A percentile compares a stretch with the other conserved stretches of the same genome.
Conservation (phyloP, 495 filamentous ascomycete species). For the Aspergillus campestris region DNA sequence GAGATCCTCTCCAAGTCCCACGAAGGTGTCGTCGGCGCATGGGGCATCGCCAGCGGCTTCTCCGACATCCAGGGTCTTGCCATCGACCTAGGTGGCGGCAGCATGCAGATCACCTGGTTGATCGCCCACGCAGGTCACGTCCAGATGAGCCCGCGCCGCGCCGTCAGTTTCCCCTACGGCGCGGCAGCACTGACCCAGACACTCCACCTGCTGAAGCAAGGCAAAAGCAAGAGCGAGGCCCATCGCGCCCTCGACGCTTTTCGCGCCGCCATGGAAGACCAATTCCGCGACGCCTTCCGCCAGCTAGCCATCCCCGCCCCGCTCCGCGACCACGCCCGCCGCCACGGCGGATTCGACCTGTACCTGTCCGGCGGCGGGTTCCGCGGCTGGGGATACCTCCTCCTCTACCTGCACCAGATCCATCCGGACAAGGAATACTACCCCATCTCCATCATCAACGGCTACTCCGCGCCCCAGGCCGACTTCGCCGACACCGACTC, state of each 20-base stretch:
- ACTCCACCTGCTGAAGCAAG: conserved; percentile 41
- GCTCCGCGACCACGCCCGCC: conserved; percentile 32
- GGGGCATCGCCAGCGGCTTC: conserved; percentile 75
- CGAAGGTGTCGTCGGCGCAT: conserved; percentile 74
- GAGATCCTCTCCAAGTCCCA: conserved; percentile 67
- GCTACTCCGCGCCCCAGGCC: conserved; percentile 55
- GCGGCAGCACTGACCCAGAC: conserved; percentile 67
- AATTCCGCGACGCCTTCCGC: conserved; percentile 54
- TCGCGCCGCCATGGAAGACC: conserved; percentile 46
- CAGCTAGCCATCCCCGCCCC: conserved; percentile 47
- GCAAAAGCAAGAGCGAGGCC: conserved; percentile 20
- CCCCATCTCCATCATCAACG: conserved; percentile 77
- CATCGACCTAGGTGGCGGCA: conserved; percentile 86
- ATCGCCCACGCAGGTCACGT: conserved; percentile 46
- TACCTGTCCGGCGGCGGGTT: conserved; percentile 86
- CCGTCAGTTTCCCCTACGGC: conserved; percentile 68
- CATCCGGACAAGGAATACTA: conserved; percentile 51
- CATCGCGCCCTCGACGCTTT: conserved; percentile 30
- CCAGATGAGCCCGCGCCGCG: conserved; percentile 37
- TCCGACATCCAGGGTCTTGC: conserved; percentile 59
- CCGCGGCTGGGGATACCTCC: conserved; percentile 79
- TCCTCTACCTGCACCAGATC: conserved; percentile 55
- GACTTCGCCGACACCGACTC: conserved; percentile 54
- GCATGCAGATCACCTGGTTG: conserved; percentile 85
- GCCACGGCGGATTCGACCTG: conserved; percentile 54